Conservation (phyloP, 75 land plant species). For the Picea glauca region DNA sequence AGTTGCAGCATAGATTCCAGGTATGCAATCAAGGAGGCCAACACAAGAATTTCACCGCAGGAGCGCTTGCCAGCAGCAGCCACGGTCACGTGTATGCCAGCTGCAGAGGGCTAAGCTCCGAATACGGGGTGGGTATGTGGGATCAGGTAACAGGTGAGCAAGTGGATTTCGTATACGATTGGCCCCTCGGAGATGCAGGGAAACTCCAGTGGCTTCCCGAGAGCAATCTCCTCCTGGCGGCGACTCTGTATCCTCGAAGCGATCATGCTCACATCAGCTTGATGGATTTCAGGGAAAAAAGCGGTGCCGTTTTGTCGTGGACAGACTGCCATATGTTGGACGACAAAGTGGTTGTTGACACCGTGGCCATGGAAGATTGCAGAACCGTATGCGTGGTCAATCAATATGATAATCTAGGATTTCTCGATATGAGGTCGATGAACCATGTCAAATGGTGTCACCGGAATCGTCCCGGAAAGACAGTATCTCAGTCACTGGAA, state of each 20-base stretch:
- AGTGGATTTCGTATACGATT: constrained; percentile 61
- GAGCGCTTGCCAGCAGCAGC: constrained; percentile 39
- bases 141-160: constrained; percentile 67
- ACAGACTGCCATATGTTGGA: constrained; percentile 42
- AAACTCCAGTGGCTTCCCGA: constrained; percentile 76
- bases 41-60: constrained; percentile 61
- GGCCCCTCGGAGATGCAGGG: constrained; percentile 74
- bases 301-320: constrained; percentile 74
- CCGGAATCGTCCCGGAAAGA: constrained; percentile 50
- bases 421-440: constrained; percentile 43
- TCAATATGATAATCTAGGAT: constrained; percentile 77
- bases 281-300: constrained; percentile 63
- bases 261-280: constrained; percentile 78
- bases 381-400: constrained; percentile 67
- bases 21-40: constrained; percentile 37
- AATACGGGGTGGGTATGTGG: constrained; percentile 85
- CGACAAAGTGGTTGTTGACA: constrained; percentile 69
- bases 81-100: constrained; percentile 51
- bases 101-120: constrained; percentile 70
- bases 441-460: constrained; percentile 75
- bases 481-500: constrained; percentile 16
- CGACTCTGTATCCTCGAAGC: constrained; percentile 70
- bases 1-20: constrained; percentile 49
- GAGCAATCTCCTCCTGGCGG: constrained; percentile 43
- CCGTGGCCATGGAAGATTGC: constrained; percentile 70